phyloP scores from a whole-genome alignment of 2,329 filamentous ascomycete genomes.

The Cladophialophora immunda region DNA sequence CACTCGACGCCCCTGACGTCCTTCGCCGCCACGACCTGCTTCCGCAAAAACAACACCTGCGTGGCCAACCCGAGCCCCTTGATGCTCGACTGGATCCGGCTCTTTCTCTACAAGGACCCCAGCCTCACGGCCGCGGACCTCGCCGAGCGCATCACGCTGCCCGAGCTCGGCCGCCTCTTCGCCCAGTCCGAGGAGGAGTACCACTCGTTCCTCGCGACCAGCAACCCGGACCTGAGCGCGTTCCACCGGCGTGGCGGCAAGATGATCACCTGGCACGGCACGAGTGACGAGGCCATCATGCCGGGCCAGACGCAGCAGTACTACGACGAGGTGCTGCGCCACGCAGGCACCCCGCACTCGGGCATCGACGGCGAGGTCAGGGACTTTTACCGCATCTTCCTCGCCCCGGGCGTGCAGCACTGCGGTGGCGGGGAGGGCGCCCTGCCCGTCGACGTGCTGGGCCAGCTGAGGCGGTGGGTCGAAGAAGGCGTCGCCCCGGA shows the following conservation, averaged over 20 bases:
- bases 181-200: slow-evolving; percentile 57
- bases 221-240: slow-evolving; percentile 48
- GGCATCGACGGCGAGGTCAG: neutral
- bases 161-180: slow-evolving; percentile 32
- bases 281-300: slow-evolving; percentile 49
- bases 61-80: neutral
- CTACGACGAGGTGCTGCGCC: slow-evolving; percentile 59
- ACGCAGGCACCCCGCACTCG: neutral
- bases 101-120: slow-evolving; percentile 51
- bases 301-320: slow-evolving; percentile 49
- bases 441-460: slow-evolving; percentile 44
- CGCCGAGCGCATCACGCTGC: slow-evolving; percentile 49
- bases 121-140: slow-evolving; percentile 67
- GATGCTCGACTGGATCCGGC: slow-evolving; percentile 49
- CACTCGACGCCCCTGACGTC: slow-evolving; percentile 42
- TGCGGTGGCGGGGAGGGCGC: slow-evolving; percentile 17
- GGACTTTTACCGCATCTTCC: slow-evolving; percentile 17
- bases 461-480: slow-evolving; percentile 50
- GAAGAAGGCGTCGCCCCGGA: slow-evolving; percentile 50
- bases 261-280: slow-evolving; percentile 55
- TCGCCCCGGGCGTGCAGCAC: slow-evolving; percentile 21
- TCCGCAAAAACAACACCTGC: slow-evolving; percentile 45
- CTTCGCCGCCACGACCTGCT: slow-evolving; percentile 44
- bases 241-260: slow-evolving; percentile 57
- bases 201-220: slow-evolving; percentile 47